Conservation (phyloP, 176 grass and related monocot genomes). For the Cenchrus fungigraminus region DNA sequence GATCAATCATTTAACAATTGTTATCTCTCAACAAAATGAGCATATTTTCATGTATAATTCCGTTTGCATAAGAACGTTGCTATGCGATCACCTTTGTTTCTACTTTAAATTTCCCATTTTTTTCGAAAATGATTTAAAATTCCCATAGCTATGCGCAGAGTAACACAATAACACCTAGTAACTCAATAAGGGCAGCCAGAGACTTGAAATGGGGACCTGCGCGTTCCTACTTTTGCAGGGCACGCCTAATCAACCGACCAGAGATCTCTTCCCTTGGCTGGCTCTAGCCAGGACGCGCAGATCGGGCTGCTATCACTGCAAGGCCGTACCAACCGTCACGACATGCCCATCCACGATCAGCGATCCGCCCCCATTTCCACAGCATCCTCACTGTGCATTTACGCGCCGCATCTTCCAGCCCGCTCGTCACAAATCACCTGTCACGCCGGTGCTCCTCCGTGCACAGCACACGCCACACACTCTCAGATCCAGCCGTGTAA, state of each 20-base stretch:
- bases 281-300: not conserved
- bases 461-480: not conserved
- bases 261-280: not conserved
- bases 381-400: not conserved
- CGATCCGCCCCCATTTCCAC: not conserved
- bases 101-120: too few species aligned
- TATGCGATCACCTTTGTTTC: too few species aligned
- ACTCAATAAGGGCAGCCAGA: not conserved
- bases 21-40: too few species aligned
- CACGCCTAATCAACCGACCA: not conserved
- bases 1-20: too few species aligned
- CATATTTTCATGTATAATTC: too few species aligned
- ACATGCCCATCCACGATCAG: not conserved
- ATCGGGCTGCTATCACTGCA: not conserved
- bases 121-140: too few species aligned
- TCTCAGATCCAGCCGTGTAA: slow-evolving; percentile 43
- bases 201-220: not conserved
- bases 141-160: too few species aligned
- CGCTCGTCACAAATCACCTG: not conserved
- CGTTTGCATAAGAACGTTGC: too few species aligned
- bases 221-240: not conserved
- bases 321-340: not conserved
- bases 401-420: not conserved
- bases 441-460: not conserved
- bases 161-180: not conserved